These are phyloP conservation scores for Fusarium concolor DNA, from an alignment of 2,329 filamentous ascomycete genomes.

Conservation along the genomic window DNA sequence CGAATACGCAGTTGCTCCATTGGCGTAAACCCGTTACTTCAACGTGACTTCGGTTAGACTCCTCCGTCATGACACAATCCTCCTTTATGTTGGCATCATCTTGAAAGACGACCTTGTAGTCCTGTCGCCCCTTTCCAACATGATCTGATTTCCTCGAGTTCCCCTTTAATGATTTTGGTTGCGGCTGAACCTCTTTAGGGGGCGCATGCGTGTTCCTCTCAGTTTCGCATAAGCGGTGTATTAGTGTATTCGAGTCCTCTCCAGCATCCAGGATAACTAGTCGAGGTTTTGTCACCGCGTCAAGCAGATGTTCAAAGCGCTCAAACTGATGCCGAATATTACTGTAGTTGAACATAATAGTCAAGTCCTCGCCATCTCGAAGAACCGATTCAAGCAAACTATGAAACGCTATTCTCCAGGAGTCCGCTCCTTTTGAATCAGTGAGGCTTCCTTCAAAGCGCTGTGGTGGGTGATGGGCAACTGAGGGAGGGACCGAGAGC, in stretches of 20 bases:
- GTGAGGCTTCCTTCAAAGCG: conserved; percentile 43
- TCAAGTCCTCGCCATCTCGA: conserved; percentile 70
- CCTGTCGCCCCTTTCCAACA: background rate
- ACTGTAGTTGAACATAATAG: conserved; percentile 68
- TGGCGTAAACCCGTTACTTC: conserved; percentile 64
- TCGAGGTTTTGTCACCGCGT: conserved; percentile 63
- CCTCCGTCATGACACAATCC: conserved; percentile 2
- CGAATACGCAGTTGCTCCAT: conserved; percentile 70
- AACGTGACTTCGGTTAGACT: conserved; percentile 37
- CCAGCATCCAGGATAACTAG: conserved; percentile 67
- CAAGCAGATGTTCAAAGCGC: conserved; percentile 61
- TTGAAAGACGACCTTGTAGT: conserved; percentile 7
- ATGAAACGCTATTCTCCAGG: conserved; percentile 69
- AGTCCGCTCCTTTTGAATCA: conserved; percentile 46
- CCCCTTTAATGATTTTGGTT: conserved; percentile 5
- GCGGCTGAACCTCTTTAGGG: conserved; percentile 5
- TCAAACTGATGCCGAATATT: conserved; percentile 64
- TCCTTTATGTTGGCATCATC: conserved; percentile 9
- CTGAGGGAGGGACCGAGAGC: conserved; percentile 38
- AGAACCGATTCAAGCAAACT: conserved; percentile 66
- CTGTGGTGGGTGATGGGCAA: conserved; percentile 17
- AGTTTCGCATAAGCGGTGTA: conserved; percentile 43
- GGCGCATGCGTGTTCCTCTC: conserved; percentile 4
- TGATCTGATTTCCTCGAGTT: background rate
- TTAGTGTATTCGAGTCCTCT: conserved; percentile 63